phyloP scores from a whole-genome alignment of 345 rosid genomes.

The Heritiera fomes region DNA sequence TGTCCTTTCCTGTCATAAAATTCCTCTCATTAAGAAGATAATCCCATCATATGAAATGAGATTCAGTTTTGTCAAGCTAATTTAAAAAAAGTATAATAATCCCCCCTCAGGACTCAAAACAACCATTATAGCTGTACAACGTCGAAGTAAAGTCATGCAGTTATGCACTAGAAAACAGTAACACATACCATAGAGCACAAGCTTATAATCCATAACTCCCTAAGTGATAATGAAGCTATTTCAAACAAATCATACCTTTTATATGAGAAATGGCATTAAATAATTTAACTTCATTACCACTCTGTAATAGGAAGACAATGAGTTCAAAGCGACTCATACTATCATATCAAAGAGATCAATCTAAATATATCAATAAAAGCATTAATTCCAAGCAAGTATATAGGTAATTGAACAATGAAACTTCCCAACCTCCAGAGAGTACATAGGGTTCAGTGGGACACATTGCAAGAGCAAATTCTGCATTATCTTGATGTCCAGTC shows the following conservation, averaged over 20 bases:
- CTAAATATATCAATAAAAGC: background rate
- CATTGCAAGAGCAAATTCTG: constrained; percentile 99
- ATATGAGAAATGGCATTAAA: background rate
- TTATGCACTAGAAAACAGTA: background rate
- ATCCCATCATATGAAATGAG: background rate
- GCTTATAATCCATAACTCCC: background rate
- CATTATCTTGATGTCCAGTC: constrained; percentile 98
- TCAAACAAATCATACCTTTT: background rate
- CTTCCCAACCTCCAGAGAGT: constrained; percentile 88
- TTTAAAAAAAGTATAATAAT: background rate
- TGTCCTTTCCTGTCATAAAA: constrained; percentile 85
- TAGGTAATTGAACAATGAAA: background rate
- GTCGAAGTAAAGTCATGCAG: background rate
- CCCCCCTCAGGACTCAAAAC: background rate
- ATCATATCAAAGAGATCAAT: background rate
- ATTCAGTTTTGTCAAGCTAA: background rate
- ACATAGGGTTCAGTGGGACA: constrained; percentile 97
- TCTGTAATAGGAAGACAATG: background rate
- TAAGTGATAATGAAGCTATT: background rate
- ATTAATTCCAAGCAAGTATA: background rate
- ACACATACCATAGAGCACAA: background rate
- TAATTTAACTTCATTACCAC: background rate
- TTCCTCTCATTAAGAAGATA: background rate
- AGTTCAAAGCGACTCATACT: background rate
- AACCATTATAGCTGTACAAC: background rate